Conservation (phyloP, 148 eudicot species). For the Silene latifolia region DNA sequence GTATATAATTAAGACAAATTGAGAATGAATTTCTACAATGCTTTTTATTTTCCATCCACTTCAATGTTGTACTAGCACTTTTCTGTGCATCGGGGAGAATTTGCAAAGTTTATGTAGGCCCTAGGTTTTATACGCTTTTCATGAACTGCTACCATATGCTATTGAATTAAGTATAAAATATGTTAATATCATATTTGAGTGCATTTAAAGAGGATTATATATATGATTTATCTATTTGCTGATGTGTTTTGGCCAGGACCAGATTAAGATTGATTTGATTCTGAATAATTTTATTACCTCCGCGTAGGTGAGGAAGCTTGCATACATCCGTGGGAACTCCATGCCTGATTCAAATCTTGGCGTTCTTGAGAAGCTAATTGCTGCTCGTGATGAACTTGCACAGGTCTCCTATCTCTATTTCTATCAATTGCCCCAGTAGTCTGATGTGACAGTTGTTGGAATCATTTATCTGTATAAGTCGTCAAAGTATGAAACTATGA, state of each 20-base stretch:
- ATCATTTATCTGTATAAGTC: constrained; percentile 3
- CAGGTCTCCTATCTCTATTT: constrained; percentile 42
- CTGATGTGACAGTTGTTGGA: not conserved
- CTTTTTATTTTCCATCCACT: not conserved
- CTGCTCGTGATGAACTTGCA: constrained; percentile 88
- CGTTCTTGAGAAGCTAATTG: constrained; percentile 85
- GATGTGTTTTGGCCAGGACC: not conserved
- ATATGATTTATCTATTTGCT: not conserved
- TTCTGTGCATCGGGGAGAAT: not conserved
- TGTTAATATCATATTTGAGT: not conserved
- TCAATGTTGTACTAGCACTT: not conserved
- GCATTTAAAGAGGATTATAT: not conserved
- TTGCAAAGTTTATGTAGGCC: not conserved
- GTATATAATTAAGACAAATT: not conserved
- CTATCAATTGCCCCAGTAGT: not conserved
- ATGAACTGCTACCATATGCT: not conserved
- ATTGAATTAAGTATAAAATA: not conserved
- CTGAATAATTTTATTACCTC: not conserved
- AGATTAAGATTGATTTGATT: not conserved
- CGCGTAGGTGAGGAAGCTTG: constrained; percentile 80
- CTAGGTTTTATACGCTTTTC: not conserved
- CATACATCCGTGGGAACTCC: constrained; percentile 71
- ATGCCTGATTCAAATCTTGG: constrained; percentile 81
- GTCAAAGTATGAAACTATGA: not conserved
- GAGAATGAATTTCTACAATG: not conserved